A percentile compares a stretch with the other conserved stretches of the same genome.
phyloP scores from a whole-genome alignment of 2,329 filamentous ascomycete genomes.

The Exophiala alcalophila region DNA sequence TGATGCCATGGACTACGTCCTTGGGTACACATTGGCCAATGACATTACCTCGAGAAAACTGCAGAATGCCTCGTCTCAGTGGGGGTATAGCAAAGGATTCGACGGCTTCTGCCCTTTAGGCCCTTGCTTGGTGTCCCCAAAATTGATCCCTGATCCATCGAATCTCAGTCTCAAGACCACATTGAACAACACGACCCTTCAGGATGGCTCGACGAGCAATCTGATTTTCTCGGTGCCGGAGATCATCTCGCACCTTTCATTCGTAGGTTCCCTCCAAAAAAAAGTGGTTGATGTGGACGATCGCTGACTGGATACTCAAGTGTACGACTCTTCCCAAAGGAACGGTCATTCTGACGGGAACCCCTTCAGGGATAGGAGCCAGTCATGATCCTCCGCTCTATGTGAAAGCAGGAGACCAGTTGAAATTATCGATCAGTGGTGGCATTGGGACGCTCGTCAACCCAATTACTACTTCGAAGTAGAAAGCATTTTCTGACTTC shows the following conservation, averaged over 20 bases:
- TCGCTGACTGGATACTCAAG: conserved; percentile 25
- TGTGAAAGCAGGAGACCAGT: conserved; percentile 40
- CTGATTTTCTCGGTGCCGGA: conserved; percentile 6
- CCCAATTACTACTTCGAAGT: conserved; percentile 12
- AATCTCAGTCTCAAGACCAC: conserved; percentile 5
- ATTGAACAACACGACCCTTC: conserved; percentile 4
- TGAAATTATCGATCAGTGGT: conserved; percentile 29
- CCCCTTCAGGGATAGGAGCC: conserved; percentile 43
- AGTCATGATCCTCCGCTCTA: conserved; percentile 43
- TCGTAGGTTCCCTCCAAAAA: neutral
- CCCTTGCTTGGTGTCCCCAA: conserved; percentile 63
- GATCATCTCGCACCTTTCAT: conserved; percentile 7
- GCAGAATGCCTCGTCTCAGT: conserved; percentile 47
- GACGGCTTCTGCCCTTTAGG: conserved; percentile 75
- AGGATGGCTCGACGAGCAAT: neutral
- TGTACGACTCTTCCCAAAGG: conserved; percentile 43
- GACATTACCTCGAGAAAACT: conserved; percentile 9
- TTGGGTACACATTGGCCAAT: conserved; percentile 15
- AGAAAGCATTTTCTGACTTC: too few species aligned
- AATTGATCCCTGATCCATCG: conserved; percentile 33
- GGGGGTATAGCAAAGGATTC: conserved; percentile 70
- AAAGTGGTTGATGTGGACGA: too few species aligned
- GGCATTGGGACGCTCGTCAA: conserved; percentile 6
- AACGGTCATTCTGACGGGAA: conserved; percentile 45
- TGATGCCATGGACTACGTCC: conserved; percentile 38